Evolutionary conservation across 345 rosid genomes (phyloP).

Genomic region (Lepidium didymum): DNA sequence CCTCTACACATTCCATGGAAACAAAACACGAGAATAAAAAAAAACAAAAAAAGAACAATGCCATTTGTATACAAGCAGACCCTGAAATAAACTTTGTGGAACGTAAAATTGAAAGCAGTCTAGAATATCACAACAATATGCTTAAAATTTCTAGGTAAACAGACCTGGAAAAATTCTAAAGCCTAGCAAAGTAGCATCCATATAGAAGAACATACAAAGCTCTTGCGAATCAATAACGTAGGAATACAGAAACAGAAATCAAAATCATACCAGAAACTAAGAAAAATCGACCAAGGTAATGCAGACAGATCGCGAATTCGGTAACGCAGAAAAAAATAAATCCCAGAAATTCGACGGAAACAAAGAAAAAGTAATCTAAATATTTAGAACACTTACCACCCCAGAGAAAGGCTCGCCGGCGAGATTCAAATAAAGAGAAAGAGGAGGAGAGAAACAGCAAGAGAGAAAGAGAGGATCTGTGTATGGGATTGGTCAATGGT

Average conservation of each 20-base stretch:
- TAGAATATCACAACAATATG: not conserved
- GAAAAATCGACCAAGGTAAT: not conserved
- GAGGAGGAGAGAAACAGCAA: not conserved
- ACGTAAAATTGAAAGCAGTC: not conserved
- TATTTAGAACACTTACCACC: constrained; percentile 22
- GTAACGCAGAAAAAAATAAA: not conserved
- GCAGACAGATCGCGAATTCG: not conserved
- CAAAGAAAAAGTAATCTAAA: not conserved
- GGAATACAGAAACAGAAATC: not conserved
- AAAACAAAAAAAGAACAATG: not conserved
- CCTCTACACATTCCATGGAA: not conserved
- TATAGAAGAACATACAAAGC: not conserved
- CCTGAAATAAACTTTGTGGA: not conserved
- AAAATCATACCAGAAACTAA: not conserved
- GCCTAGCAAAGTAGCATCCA: constrained; percentile 6
- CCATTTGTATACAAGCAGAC: not conserved
- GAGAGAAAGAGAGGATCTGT: constrained; percentile 6
- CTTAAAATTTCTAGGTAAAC: not conserved
- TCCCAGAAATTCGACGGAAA: not conserved
- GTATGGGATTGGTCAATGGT: constrained; percentile 18
- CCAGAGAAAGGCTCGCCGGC: constrained; percentile 24
- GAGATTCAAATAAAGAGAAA: constrained; percentile 8
- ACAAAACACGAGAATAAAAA: not conserved
- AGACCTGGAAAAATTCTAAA: not conserved
- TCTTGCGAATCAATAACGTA: not conserved